These are phyloP conservation scores for Solanum peruvianum DNA, from an alignment of 257 asterid species.

Conservation along the genomic window DNA sequence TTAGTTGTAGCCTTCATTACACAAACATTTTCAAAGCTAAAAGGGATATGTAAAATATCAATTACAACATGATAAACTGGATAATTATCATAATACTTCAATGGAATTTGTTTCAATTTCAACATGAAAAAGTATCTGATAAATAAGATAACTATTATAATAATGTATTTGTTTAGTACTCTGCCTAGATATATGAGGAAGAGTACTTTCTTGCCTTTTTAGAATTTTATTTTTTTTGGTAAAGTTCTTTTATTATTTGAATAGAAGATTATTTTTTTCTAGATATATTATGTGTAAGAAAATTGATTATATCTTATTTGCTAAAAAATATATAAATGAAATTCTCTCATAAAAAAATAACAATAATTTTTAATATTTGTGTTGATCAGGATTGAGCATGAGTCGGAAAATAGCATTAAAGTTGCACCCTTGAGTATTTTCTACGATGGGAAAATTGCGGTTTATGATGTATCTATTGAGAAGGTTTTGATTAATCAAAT, in stretches of 20 bases:
- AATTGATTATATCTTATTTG: neutral
- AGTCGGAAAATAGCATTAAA: no score
- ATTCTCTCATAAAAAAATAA: neutral
- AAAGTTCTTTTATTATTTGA: neutral
- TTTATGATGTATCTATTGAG: neutral
- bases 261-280: neutral
- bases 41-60: neutral
- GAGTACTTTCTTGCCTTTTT: neutral
- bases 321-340: no score
- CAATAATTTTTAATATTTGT: neutral
- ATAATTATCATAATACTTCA: neutral
- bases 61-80: neutral
- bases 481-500: neutral
- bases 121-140: neutral
- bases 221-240: neutral
- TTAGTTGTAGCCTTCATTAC: neutral
- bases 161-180: neutral
- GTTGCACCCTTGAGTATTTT: neutral
- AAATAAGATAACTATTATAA: neutral
- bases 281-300: neutral
- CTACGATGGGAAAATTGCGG: neutral
- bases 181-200: neutral
- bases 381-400: neutral
- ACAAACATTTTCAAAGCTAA: neutral
- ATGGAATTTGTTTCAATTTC: neutral